phyloP scores from a whole-genome alignment of 345 rosid genomes.

The Murraya koenigii region DNA sequence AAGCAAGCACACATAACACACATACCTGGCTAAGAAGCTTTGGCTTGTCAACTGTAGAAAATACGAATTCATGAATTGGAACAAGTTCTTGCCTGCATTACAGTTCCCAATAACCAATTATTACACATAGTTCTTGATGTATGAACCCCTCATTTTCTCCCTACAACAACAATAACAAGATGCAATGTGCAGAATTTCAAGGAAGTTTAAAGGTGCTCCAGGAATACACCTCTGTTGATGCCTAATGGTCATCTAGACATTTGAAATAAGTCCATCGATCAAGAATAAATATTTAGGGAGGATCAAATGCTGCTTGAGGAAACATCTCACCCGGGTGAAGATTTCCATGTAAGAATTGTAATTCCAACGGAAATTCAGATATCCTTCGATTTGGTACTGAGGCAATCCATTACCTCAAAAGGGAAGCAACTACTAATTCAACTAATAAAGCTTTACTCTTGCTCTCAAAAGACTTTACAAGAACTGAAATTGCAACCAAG shows the following conservation, averaged over 20 bases:
- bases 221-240: neutral
- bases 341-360: neutral
- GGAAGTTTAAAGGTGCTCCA: neutral
- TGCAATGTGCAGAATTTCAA: neutral
- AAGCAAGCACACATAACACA: neutral
- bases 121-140: neutral
- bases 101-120: constrained; percentile 17
- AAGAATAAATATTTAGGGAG: neutral
- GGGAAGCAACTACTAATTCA: neutral
- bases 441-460: neutral
- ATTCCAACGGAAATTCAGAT: neutral
- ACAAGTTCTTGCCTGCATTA: constrained; percentile 49
- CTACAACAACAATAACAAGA: neutral
- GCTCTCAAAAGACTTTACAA: neutral
- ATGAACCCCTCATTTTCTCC: neutral
- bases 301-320: neutral
- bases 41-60: constrained; percentile 68
- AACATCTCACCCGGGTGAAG: constrained; percentile 6
- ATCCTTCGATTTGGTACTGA: neutral
- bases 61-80: constrained; percentile 66
- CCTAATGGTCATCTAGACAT: neutral
- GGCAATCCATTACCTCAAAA: neutral
- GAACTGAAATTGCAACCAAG: neutral
- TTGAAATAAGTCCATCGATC: neutral
- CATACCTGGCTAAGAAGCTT: constrained; percentile 78